phyloP scores from a whole-genome alignment of 2,329 filamentous ascomycete species.

The Fusarium armeniacum region DNA sequence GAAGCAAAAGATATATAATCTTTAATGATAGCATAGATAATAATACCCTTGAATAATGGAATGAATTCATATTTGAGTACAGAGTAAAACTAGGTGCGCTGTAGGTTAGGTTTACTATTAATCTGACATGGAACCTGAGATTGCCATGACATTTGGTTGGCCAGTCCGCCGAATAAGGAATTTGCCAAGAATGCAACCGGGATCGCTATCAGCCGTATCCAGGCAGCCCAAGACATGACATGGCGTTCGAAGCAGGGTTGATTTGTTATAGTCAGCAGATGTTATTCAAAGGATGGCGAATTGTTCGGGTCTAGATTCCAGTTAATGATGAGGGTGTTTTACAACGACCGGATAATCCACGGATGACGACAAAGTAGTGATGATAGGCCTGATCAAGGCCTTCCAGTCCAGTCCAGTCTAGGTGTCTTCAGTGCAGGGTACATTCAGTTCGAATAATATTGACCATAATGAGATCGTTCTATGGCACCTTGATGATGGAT shows the following conservation, averaged over 20 bases:
- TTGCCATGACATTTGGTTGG: slow-evolving; percentile 8
- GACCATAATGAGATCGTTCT: not conserved
- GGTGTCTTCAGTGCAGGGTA: slow-evolving; percentile 9
- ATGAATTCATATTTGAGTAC: not conserved
- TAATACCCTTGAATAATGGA: slow-evolving; percentile 26
- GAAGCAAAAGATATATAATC: slow-evolving; percentile 17
- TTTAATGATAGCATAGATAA: slow-evolving; percentile 34
- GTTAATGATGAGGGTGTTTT: slow-evolving; percentile 26
- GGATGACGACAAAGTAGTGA: slow-evolving; percentile 6
- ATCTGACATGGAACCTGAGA: not conserved
- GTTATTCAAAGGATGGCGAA: slow-evolving; percentile 24
- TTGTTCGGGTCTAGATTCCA: slow-evolving; percentile 37
- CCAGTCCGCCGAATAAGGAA: slow-evolving; percentile 4
- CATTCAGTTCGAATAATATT: slow-evolving; percentile 2
- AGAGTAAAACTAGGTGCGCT: not conserved
- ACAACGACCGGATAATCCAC: slow-evolving; percentile 38
- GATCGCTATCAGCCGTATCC: not conserved
- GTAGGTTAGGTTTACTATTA: slow-evolving; percentile 2
- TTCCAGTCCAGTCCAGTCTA: not conserved
- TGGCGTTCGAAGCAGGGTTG: slow-evolving; percentile 5
- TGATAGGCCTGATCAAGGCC: not conserved
- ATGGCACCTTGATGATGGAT: too few species aligned
- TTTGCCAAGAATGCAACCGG: slow-evolving; percentile 15
- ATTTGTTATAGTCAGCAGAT: slow-evolving; percentile 18
- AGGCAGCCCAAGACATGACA: not conserved